Percentiles rank a stretch among this genome's conserved stretches.
phyloP scores from a whole-genome alignment of 1,284 basidiomycete species.

The Cutaneotrichosporon sp. region DNA sequence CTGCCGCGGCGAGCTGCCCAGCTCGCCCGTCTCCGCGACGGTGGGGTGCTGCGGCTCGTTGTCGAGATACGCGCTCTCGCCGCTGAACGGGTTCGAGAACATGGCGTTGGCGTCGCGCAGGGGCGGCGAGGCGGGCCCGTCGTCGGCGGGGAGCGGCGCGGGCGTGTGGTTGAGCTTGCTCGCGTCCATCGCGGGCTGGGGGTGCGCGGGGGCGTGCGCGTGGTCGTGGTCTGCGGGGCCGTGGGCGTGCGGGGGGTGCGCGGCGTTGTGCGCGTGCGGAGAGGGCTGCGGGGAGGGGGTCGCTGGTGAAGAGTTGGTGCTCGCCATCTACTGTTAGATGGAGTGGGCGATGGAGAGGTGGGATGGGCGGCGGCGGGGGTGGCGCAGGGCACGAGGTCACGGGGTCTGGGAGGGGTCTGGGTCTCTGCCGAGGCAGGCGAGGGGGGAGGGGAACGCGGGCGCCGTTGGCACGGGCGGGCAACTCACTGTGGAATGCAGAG shows the following conservation, averaged over 20 bases:
- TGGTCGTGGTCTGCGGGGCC: background rate
- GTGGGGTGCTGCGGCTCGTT: constrained; percentile 33
- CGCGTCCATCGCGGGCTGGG: constrained; percentile 33
- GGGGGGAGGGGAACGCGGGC: too few species aligned
- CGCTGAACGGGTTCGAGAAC: constrained; percentile 8
- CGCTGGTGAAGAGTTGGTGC: background rate
- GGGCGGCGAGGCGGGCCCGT: constrained; percentile 25
- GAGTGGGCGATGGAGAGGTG: too few species aligned
- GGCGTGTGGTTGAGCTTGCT: constrained; percentile 44
- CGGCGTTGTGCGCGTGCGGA: background rate
- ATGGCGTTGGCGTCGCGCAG: constrained; percentile 10
- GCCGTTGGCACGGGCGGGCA: too few species aligned
- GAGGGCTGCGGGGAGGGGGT: background rate
- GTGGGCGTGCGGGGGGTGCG: background rate
- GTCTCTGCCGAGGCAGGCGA: too few species aligned
- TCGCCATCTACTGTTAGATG: background rate
- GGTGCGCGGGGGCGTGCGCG: constrained; percentile 1
- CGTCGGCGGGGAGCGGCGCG: constrained; percentile 28
- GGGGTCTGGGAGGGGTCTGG: too few species aligned
- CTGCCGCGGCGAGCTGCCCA: constrained; percentile 18
- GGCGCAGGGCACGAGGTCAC: too few species aligned
- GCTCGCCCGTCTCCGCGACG: constrained; percentile 47
- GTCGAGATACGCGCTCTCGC: constrained; percentile 32
- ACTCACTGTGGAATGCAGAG: too few species aligned
- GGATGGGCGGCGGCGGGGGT: too few species aligned